Evolutionary conservation across 768 basidiomycete genomes (phyloP), one percentile per base, ranked within the genome.

Genomic region (Termitomyces sp.): DNA sequence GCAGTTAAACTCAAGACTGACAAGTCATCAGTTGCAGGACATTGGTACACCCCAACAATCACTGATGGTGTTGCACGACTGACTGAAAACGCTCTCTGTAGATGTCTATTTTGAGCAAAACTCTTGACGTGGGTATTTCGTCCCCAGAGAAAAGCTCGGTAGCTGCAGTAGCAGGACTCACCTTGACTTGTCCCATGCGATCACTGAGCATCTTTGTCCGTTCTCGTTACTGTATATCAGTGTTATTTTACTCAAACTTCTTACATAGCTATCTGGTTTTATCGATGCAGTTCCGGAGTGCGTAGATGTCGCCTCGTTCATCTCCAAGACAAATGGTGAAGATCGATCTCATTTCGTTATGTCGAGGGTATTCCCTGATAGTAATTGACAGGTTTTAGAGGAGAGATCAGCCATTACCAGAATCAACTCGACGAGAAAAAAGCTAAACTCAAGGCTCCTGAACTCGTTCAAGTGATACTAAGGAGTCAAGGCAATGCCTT

Each of bases 381-480:
- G 13, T 34, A 10, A 48, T n/a, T n/a, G 7, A 33, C 30, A 58
- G 57, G 12, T 22, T 48, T 39, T 20, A 45, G 22, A 27, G 27
- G n/a, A 3, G 44, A 54, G 14, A 53, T 53, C n/a, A 5, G 7
- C 4, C 27, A 22, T 13, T 34, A n/a, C 16, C 57, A 58, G 37
- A 34, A 24, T 30, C 52, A 58, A 16, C 53, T 58, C 9, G 39
- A 48, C 24, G 24, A 53, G 30, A 44, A 40, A 36, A 58, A 48
- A 20, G 16, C 45, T 14, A 20, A 3, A 20, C 45, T 58, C 34
- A 22, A 4, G 16, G 45, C 46, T n/a, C 51, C 45, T 14, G 33
- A 53, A 16, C 46, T 58, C 1, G 36, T 58, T 48, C 46, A 58
- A 43, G 45, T 53, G 4, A 48, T 48, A 34, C n/a, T 58, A 30